A percentile compares a stretch with the other conserved stretches of the same genome.
Evolutionary conservation across 1,284 basidiomycete genomes (phyloP).

Genomic region (Sutorius eximius): DNA sequence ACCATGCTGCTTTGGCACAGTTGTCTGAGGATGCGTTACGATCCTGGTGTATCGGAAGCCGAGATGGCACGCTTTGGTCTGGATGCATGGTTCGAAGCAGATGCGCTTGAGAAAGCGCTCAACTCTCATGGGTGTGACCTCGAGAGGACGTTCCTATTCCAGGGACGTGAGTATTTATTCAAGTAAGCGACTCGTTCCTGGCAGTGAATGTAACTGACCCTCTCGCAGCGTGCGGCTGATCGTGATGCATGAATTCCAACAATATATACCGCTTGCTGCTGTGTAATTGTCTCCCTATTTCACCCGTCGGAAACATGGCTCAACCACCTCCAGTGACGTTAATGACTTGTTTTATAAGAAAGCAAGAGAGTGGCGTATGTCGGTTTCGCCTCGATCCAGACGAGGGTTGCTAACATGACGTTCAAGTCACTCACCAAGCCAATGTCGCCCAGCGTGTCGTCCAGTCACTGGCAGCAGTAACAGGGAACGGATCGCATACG

Average conservation of each 20-base stretch:
- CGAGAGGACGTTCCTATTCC: constrained; percentile 65
- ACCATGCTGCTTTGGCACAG: constrained; percentile 70
- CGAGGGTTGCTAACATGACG: constrained; percentile 7
- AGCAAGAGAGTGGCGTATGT: constrained; percentile 74
- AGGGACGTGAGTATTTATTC: constrained; percentile 72
- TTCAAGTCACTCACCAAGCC: constrained; percentile 61
- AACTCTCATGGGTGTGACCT: constrained; percentile 64
- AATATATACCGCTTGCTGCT: constrained; percentile 59
- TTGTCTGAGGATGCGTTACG: constrained; percentile 59
- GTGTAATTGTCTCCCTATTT: constrained; percentile 44
- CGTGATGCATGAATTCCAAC: constrained; percentile 67
- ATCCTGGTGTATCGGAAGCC: constrained; percentile 40
- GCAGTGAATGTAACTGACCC: background rate
- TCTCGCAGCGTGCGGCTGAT: constrained; percentile 60
- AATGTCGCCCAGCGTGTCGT: constrained; percentile 60
- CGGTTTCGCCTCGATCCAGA: constrained; percentile 6
- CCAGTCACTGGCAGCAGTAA: constrained; percentile 59
- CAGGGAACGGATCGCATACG: constrained; percentile 55
- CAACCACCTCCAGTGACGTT: constrained; percentile 42
- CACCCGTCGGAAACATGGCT: background rate
- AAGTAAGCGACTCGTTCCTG: constrained; percentile 52
- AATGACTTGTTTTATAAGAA: constrained; percentile 60
- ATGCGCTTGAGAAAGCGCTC: constrained; percentile 60
- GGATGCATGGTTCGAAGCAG: constrained; percentile 70
- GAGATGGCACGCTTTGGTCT: constrained; percentile 64